Conservation (phyloP, 345 rosid species). For the Jatropha curcas region DNA sequence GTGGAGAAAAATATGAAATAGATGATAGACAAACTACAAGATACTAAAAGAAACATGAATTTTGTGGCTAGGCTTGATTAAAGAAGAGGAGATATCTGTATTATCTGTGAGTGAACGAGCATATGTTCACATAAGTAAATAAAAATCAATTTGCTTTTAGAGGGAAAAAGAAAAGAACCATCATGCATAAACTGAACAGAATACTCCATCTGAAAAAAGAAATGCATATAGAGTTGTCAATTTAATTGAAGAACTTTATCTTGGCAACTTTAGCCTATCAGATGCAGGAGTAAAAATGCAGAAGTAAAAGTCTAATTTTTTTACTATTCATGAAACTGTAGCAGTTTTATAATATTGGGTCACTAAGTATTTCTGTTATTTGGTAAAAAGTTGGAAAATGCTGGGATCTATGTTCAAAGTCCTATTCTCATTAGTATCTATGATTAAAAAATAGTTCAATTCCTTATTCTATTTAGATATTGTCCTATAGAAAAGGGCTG, state of each 20-base stretch:
- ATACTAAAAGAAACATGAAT: neutral
- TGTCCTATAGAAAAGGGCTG: too few species aligned
- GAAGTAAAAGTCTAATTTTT: too few species aligned
- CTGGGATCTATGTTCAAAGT: too few species aligned
- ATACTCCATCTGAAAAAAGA: neutral
- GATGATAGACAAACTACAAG: neutral
- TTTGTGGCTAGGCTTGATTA: neutral
- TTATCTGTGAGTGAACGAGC: neutral
- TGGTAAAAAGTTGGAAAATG: too few species aligned
- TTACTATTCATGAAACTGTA: too few species aligned
- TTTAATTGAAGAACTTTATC: neutral
- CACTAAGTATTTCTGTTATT: too few species aligned
- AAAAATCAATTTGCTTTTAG: neutral
- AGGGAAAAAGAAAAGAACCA: neutral
- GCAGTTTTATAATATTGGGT: too few species aligned
- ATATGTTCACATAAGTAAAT: neutral
- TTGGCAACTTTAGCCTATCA: neutral
- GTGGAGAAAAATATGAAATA: neutral
- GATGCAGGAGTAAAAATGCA: too few species aligned
- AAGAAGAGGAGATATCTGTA: neutral
- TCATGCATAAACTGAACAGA: neutral
- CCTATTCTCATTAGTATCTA: too few species aligned
- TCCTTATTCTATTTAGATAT: too few species aligned
- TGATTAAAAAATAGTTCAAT: too few species aligned
- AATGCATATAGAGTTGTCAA: constrained; percentile 4